A percentile compares a stretch with the other conserved stretches of the same genome.
Evolutionary conservation across 2,329 filamentous ascomycete species (phyloP).

Genomic region (Fonsecaea pedrosoi): DNA sequence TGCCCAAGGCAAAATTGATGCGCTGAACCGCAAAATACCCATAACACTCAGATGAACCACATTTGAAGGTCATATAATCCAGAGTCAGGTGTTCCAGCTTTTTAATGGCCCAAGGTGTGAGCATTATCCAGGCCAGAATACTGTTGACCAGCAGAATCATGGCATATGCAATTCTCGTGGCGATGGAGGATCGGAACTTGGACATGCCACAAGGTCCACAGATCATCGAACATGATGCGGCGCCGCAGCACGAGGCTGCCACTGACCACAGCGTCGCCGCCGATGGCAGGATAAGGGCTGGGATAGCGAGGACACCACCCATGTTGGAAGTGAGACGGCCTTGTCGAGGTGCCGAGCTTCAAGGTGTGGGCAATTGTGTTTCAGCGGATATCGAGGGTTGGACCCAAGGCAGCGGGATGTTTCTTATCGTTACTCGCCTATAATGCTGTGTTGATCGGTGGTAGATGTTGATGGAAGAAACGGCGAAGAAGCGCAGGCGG

Average conservation of each 20-base stretch:
- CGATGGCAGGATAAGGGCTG: conserved; percentile 86
- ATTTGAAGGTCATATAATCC: conserved; percentile 95
- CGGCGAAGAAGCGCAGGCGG: neutral
- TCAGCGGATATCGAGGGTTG: neutral
- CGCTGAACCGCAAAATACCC: conserved; percentile 96
- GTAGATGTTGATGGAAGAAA: conserved; percentile 12
- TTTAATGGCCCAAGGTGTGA: conserved; percentile 97
- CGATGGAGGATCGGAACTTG: conserved; percentile 97
- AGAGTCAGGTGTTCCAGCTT: conserved; percentile 91
- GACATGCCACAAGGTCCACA: conserved; percentile 97
- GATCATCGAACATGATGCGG: conserved; percentile 93
- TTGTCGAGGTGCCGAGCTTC: neutral
- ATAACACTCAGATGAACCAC: conserved; percentile 80
- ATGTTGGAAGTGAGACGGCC: conserved; percentile 58
- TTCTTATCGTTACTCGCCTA: neutral
- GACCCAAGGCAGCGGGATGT: neutral
- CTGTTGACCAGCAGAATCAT: conserved; percentile 95
- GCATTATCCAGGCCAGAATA: conserved; percentile 97
- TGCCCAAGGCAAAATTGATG: conserved; percentile 94
- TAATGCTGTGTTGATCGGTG: conserved; percentile 11
- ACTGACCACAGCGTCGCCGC: conserved; percentile 81
- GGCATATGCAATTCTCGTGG: conserved; percentile 94
- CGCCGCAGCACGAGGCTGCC: conserved; percentile 90
- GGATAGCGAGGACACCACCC: conserved; percentile 90
- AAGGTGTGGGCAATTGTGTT: conserved; percentile 7